phyloP scores from a whole-genome alignment of 495 filamentous ascomycete species.

The Immersiella caudata region DNA sequence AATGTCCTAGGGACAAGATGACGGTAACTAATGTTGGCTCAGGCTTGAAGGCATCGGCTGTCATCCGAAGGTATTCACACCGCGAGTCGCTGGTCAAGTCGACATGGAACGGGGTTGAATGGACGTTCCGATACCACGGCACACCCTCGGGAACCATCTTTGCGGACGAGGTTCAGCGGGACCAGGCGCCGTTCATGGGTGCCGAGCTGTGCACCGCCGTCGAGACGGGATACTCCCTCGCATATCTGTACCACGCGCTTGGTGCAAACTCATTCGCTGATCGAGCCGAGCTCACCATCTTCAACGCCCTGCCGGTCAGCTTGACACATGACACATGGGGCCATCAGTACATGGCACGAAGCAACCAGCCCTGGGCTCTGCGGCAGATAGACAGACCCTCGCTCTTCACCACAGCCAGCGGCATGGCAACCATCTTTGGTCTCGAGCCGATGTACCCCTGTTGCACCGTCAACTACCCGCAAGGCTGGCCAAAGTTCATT shows the following conservation, averaged over 20 bases:
- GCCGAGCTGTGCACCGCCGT: constrained; percentile 39
- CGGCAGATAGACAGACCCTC: constrained; percentile 18
- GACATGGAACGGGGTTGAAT: constrained; percentile 32
- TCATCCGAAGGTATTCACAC: constrained; percentile 31
- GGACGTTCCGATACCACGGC: constrained; percentile 33
- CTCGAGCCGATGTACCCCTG: constrained; percentile 52
- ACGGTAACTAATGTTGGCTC: background rate
- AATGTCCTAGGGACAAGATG: background rate
- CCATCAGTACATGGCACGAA: constrained; percentile 60
- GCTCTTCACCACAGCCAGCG: constrained; percentile 27
- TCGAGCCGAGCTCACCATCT: constrained; percentile 57
- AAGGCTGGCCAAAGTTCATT: constrained; percentile 63
- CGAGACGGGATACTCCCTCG: constrained; percentile 38
- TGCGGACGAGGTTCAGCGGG: constrained; percentile 34
- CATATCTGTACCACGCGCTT: constrained; percentile 40
- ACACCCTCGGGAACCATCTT: constrained; percentile 33
- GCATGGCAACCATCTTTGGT: constrained; percentile 42
- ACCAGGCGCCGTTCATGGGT: constrained; percentile 32
- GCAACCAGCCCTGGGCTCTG: constrained; percentile 56
- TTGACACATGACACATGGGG: constrained; percentile 62
- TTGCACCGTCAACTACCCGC: constrained; percentile 65
- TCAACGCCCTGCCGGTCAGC: constrained; percentile 61
- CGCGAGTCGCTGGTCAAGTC: constrained; percentile 27
- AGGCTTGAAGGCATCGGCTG: constrained; percentile 26
- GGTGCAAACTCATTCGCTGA: constrained; percentile 59